A percentile compares a stretch with the other conserved stretches of the same genome.
phyloP scores from a whole-genome alignment of 306 rosid species.

The Herpetospermum pedunculosum region DNA sequence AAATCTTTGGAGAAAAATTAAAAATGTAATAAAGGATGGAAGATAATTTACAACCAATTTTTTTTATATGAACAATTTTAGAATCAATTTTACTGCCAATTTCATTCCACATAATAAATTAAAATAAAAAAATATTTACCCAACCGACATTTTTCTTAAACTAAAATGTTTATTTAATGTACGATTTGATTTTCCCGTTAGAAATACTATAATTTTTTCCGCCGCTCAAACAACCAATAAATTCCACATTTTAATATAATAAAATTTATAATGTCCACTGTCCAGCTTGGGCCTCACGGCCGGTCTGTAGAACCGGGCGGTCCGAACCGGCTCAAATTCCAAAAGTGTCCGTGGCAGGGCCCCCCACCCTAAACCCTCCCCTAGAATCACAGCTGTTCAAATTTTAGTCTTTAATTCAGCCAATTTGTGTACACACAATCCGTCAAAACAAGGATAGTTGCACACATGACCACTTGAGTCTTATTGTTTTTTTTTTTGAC shows the following conservation, averaged over 20 bases:
- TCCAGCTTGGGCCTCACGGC: conserved; percentile 26
- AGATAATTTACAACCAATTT: too few relatives aligned
- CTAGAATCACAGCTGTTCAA: conserved; percentile 29
- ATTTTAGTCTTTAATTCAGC: conserved; percentile 7
- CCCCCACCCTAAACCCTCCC: neutral
- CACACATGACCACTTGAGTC: too few relatives aligned
- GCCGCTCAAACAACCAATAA: conserved; percentile 2
- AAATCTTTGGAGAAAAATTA: too few relatives aligned
- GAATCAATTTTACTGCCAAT: too few relatives aligned
- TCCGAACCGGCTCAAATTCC: neutral
- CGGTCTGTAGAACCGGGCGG: neutral
- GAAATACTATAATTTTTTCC: neutral
- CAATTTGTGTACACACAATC: conserved; percentile 14
- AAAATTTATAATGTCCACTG: too few relatives aligned
- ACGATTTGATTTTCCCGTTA: neutral
- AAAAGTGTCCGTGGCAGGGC: neutral
- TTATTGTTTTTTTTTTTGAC: too few relatives aligned
- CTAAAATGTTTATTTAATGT: neutral
- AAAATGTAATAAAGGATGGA: too few relatives aligned
- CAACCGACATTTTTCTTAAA: neutral
- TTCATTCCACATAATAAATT: neutral
- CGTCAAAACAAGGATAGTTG: too few relatives aligned
- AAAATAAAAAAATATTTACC: neutral
- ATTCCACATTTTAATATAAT: too few relatives aligned
- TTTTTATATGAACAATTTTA: too few relatives aligned